Evolutionary conservation across 2,329 filamentous ascomycete genomes (phyloP), one percentile per base, ranked within the genome.

Genomic region (Triangularia verruculosa): DNA sequence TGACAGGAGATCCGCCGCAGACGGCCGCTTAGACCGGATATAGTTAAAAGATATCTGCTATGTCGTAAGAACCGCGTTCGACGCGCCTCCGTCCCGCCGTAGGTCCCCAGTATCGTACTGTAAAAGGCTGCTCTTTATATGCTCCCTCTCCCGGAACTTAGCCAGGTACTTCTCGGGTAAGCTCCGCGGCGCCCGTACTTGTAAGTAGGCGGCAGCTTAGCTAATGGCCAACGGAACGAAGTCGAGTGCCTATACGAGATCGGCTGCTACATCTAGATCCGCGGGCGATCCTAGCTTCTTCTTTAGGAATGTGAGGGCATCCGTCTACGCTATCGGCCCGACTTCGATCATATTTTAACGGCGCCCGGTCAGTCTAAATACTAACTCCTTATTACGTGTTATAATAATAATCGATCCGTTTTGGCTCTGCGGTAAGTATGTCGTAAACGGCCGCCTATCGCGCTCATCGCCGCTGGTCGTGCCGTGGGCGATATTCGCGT

Each of bases 1-100:
- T 0, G 78, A 78, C 0, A 83, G 66, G 9, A 82, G 67, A 15
- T 79, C 68, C 2, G 79, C 73, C 8, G 80, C 80, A 4, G 72
- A 72, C 5, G 64, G 70, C 32, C 71, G 64, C 27, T 68, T 62
- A 1, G 66, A 63, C 9, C 70, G 74, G 43, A 82, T 77, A n/a
- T 77, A 63, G 8, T 72, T 67, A 56, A 75, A 71, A 3, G 69
- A 59, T 61, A 74, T 63, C 57, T 72, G 68, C 72, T 70, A 75
- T 20, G 71, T 75, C 55, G 61, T 63, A 1, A 70, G 58, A 30
- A 74, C 58, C n/a, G 72, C 69, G 52, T 73, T 74, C 0, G 72
- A 72, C 2, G 66, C 64, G 2, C 61, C 59, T 43, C 61, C 63
- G 27, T 69, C 66, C 15, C 69, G 65, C 2, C 66, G 66, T 1